A percentile compares a stretch with the other conserved stretches of the same genome.
phyloP scores from a whole-genome alignment of 139 green algal species.

The Trebouxia sp. region DNA sequence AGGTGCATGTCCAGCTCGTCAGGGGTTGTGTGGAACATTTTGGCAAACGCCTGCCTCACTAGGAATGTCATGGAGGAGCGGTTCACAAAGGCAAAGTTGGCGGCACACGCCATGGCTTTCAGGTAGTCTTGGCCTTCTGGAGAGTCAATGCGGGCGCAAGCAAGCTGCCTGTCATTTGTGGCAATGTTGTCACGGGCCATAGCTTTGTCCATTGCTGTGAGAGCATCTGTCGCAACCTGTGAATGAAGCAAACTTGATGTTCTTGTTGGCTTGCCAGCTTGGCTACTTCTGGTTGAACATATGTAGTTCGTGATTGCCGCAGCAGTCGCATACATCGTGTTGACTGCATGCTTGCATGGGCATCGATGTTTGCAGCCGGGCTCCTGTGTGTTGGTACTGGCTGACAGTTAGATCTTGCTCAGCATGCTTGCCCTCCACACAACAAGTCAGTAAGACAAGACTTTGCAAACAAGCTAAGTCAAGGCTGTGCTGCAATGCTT shows the following conservation, averaged over 20 bases:
- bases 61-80: conserved; percentile 86
- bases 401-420: too few relatives aligned
- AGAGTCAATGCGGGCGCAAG: conserved; percentile 79
- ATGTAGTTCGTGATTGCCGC: too few relatives aligned
- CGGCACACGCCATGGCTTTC: conserved; percentile 85
- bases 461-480: too few relatives aligned
- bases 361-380: too few relatives aligned
- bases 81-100: conserved; percentile 95
- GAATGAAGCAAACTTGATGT: too few relatives aligned
- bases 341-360: too few relatives aligned
- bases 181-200: conserved; percentile 80
- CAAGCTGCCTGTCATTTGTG: conserved; percentile 87
- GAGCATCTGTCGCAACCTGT: conserved; percentile 84
- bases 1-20: conserved; percentile 94
- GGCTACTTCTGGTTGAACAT: too few relatives aligned
- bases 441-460: background rate
- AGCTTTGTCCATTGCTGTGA: conserved; percentile 84
- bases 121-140: conserved; percentile 84
- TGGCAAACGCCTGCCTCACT: conserved; percentile 78
- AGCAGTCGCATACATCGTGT: too few relatives aligned
- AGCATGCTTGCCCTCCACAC: too few relatives aligned
- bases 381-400: too few relatives aligned
- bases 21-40: conserved; percentile 73
- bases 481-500: too few relatives aligned
- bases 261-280: too few relatives aligned